Base-by-base conservation (phyloP, 169 alveolate species). In the Eimeria falciformis region DNA sequence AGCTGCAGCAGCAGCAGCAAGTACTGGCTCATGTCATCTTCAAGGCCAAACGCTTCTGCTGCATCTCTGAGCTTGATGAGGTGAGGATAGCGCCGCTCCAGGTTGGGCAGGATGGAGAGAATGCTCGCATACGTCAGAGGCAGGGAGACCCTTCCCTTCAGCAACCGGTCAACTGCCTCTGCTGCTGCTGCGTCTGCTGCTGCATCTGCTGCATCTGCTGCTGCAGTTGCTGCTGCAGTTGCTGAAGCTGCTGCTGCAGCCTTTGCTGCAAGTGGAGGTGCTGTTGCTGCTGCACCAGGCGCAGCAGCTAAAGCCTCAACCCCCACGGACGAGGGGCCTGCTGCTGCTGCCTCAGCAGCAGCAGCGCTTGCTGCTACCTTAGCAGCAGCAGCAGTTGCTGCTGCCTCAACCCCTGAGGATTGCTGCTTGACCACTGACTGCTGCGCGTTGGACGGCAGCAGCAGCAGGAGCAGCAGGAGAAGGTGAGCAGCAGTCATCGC, bases 31-130 rank as follows among this genome's bases (percentile, higher is more conserved):
- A 50, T 65, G 14, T 75, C 85, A 0, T 75, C 85, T 5, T 75
- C 43, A 3, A 75, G 40, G 85, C 66, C 85, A 23, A 75, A 75
- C 40, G 43, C 37, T 40, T 43, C 45, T 12, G 45, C 65, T 18
- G 85, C 85, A 23, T 75, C 85, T 75, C 21, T 75, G 3, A 75
- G 66, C 45, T 40, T 9, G 2, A 75, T n/a, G n/a, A 75, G 85
- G 40, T 75, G 62, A 18, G 85, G 85, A n/a, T 27, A 75, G 11
- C 37, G 85, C 62, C 45, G 85, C 85, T 75, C 66, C 66, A 75
- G 85, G 66, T 18, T 40, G 55, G 85, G 85, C 56, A 75, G 85
- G 66, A 75, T 21, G 6, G 85, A 75, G 85, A 40, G 85, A 5
- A 75, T 75, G 56, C 45, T 45, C 40, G 45, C n/a, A 40, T 75